Conservation (phyloP, 2,329 filamentous ascomycete species). For the Cladosporium sp. region DNA sequence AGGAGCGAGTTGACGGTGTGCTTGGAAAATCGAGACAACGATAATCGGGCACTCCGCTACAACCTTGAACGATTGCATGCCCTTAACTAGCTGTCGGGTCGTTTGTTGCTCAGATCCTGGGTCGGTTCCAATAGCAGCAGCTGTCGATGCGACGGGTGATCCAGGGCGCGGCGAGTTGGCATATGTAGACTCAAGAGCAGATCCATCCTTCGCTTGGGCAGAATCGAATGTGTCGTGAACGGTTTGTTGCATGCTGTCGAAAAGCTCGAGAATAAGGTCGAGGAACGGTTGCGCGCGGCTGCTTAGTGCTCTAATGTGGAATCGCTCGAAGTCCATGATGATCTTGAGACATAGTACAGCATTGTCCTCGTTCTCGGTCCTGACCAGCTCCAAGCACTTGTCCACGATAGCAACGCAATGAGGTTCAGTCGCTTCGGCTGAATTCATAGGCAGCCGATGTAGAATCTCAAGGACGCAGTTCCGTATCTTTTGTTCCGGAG, state of each 20-base stretch:
- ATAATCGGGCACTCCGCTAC: slow-evolving; percentile 98
- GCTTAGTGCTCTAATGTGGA: slow-evolving; percentile 80
- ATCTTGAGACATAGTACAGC: slow-evolving; percentile 98
- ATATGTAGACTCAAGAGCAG: slow-evolving; percentile 32
- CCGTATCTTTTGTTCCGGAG: slow-evolving; percentile 88
- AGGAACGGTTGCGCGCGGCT: slow-evolving; percentile 86
- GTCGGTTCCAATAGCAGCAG: slow-evolving; percentile 55
- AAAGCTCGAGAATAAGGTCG: slow-evolving; percentile 89
- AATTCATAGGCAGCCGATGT: slow-evolving; percentile 75
- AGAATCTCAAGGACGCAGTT: slow-evolving; percentile 94
- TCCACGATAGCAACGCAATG: slow-evolving; percentile 89
- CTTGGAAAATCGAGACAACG: slow-evolving; percentile 96
- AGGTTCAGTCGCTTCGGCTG: slow-evolving; percentile 69
- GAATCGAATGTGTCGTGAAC: slow-evolving; percentile 95
- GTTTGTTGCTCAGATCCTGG: slow-evolving; percentile 76
- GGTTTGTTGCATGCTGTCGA: slow-evolving; percentile 89
- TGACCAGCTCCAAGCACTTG: slow-evolving; percentile 82
- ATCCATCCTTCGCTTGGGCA: slow-evolving; percentile 63
- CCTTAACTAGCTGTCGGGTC: slow-evolving; percentile 77
- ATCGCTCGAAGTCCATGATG: slow-evolving; percentile 92
- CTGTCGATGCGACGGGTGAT: slow-evolving; percentile 79
- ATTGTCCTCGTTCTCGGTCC: slow-evolving; percentile 96
- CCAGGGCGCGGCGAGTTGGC: slow-evolving; percentile 87
- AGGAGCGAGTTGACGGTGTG: slow-evolving; percentile 75
- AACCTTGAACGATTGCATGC: slow-evolving; percentile 99